These are phyloP conservation scores for Malania oleifera DNA, from an alignment of 164 flowering plant species.

Conservation along the genomic window DNA sequence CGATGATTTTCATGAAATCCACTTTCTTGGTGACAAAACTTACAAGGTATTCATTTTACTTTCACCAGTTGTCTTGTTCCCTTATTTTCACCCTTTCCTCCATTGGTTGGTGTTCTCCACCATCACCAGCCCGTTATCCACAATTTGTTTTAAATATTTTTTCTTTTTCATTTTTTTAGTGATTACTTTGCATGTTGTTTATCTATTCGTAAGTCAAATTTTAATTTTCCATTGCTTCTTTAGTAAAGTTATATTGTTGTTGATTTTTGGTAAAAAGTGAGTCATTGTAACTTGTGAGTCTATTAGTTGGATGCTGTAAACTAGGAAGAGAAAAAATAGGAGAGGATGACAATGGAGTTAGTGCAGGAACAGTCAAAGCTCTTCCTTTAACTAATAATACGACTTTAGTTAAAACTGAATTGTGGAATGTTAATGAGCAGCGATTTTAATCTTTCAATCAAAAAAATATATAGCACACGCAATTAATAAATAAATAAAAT, in stretches of 20 bases:
- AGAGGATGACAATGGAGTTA: no score
- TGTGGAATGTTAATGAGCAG: no score
- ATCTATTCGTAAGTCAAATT: no score
- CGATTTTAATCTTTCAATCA: no score
- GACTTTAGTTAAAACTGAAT: no score
- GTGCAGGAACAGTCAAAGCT: no score
- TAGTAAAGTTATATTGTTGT: background rate
- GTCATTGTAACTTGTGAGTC: background rate
- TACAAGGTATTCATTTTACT: constrained; percentile 58
- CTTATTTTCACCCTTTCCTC: background rate
- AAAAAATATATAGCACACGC: no score
- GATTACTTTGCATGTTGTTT: no score
- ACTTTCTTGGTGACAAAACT: constrained; percentile 98
- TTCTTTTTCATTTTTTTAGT: background rate
- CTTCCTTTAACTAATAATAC: no score
- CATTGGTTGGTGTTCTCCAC: background rate
- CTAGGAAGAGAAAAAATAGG: no score
- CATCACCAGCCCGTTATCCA: background rate
- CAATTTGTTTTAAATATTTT: background rate
- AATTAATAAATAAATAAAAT: no score
- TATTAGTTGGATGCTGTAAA: no score
- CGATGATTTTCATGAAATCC: constrained; percentile 77
- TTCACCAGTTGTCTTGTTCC: background rate
- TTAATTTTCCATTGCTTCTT: background rate
- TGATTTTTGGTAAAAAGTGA: background rate